These are phyloP conservation scores for Ophiostoma tasmaniense DNA, from an alignment of 2,329 filamentous ascomycete species.

Conservation along the genomic window DNA sequence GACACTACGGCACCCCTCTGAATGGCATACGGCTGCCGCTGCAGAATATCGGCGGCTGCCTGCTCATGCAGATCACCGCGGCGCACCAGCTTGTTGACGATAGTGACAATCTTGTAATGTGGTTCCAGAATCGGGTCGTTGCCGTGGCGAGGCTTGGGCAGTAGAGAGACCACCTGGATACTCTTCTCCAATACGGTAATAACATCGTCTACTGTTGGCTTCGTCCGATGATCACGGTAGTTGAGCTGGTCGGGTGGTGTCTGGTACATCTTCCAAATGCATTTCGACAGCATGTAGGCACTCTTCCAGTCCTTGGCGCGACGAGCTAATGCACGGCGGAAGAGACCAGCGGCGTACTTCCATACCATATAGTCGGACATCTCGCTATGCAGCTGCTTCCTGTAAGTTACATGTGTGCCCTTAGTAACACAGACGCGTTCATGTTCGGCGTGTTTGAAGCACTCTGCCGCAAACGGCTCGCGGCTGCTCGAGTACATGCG, in stretches of 20 bases:
- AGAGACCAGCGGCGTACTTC: conserved; percentile 51
- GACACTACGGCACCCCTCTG: conserved; percentile 39
- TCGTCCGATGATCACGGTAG: conserved; percentile 32
- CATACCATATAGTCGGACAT: conserved; percentile 54
- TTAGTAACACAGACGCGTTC: conserved; percentile 45
- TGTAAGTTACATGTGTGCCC: conserved; percentile 42
- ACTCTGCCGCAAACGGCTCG: conserved; percentile 55
- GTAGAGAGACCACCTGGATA: conserved; percentile 40
- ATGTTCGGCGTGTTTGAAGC: conserved; percentile 48
- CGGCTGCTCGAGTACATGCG: conserved; percentile 54
- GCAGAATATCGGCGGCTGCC: conserved; percentile 44
- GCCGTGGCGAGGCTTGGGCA: conserved; percentile 48
- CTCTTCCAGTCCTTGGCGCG: conserved; percentile 52
- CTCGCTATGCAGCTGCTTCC: conserved; percentile 44
- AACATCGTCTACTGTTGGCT: conserved; percentile 34
- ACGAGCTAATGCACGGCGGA: conserved; percentile 46
- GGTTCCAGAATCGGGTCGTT: conserved; percentile 78
- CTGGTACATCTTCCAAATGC: conserved; percentile 56
- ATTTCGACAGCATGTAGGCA: conserved; percentile 53
- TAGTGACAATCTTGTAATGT: conserved; percentile 80
- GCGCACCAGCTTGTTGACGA: conserved; percentile 72
- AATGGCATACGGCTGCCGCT: conserved; percentile 46
- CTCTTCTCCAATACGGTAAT: conserved; percentile 44
- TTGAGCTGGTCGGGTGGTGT: conserved; percentile 38
- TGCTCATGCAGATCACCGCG: conserved; percentile 39